A percentile compares a stretch with the other conserved stretches of the same genome.
These are phyloP conservation scores for Angophora floribunda DNA, from an alignment of 345 rosid genomes.

Conservation along the genomic window DNA sequence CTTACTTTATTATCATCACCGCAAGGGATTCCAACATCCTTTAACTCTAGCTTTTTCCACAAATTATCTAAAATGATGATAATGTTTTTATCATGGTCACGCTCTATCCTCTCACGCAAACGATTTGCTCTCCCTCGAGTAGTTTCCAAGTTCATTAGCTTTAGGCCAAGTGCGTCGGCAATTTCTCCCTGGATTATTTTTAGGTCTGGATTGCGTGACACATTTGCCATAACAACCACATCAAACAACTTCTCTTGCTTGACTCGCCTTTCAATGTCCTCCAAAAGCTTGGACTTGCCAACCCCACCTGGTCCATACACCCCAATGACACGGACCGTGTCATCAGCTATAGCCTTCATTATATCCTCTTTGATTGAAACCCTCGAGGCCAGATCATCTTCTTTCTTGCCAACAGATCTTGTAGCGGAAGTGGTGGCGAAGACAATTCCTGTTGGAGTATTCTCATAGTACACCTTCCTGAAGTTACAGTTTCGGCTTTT, in stretches of 20 bases:
- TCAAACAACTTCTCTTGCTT: not conserved
- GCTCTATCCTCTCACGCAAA: not conserved
- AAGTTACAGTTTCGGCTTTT: rapidly evolving
- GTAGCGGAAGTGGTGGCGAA: rapidly evolving
- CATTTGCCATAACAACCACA: not conserved
- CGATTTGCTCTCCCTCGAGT: not conserved
- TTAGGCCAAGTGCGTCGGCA: not conserved
- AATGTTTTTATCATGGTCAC: not conserved
- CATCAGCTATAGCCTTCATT: not conserved
- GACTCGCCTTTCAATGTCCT: not conserved
- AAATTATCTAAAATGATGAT: conserved; percentile 25
- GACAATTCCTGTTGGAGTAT: not conserved
- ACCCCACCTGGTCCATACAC: not conserved
- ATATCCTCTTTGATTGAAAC: not conserved
- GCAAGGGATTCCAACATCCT: conserved; percentile 7
- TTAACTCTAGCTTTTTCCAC: conserved; percentile 3
- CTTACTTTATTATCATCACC: not conserved
- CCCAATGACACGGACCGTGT: not conserved
- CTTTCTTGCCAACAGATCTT: not conserved
- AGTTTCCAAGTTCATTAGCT: not conserved
- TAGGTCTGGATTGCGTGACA: not conserved
- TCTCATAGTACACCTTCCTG: not conserved
- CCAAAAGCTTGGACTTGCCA: conserved; percentile 4
- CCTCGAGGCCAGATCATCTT: not conserved
- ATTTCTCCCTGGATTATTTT: conserved; percentile 3